These are phyloP conservation scores for Lyophyllum decastes DNA, from an alignment of 768 basidiomycete genomes.

Conservation along the genomic window DNA sequence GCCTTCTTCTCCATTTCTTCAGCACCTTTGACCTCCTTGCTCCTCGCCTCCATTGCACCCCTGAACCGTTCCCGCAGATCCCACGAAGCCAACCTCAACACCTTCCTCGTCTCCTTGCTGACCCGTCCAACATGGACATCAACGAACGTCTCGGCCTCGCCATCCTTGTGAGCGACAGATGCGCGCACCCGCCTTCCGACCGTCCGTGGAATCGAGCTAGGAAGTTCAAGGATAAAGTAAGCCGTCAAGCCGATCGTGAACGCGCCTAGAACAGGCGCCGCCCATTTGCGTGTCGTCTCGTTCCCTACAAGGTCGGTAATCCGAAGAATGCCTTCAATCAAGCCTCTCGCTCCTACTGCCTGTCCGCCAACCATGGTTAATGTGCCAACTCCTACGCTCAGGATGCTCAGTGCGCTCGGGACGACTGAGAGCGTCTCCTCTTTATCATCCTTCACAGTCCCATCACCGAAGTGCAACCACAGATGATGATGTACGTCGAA, in stretches of 20 bases:
- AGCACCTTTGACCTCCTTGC: constrained; percentile 71
- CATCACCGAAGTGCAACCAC: constrained; percentile 66
- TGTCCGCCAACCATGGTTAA: constrained; percentile 89
- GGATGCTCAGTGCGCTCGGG: constrained; percentile 67
- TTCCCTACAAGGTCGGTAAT: constrained; percentile 79
- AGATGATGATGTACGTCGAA: constrained; percentile 86
- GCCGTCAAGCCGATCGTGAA: constrained; percentile 70
- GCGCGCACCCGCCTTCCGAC: constrained; percentile 83
- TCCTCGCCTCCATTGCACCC: constrained; percentile 76
- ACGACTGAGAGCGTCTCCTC: constrained; percentile 36
- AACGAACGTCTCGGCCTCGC: constrained; percentile 62
- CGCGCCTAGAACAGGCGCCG: constrained; percentile 81
- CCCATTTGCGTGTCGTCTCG: constrained; percentile 83
- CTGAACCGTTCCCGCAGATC: constrained; percentile 84
- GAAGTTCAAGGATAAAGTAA: constrained; percentile 87
- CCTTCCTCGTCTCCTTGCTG: constrained; percentile 87
- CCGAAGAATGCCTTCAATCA: constrained; percentile 79
- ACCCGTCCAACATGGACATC: constrained; percentile 71
- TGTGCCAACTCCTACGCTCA: constrained; percentile 81
- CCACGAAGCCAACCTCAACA: constrained; percentile 88
- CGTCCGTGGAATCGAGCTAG: constrained; percentile 84
- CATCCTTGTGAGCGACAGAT: constrained; percentile 53
- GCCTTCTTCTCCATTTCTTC: constrained; percentile 79
- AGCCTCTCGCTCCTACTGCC: constrained; percentile 68
- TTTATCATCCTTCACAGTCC: constrained; percentile 29